Evolutionary conservation across 805 yeast species (phyloP).

Genomic region (Starmerella apicola): DNA sequence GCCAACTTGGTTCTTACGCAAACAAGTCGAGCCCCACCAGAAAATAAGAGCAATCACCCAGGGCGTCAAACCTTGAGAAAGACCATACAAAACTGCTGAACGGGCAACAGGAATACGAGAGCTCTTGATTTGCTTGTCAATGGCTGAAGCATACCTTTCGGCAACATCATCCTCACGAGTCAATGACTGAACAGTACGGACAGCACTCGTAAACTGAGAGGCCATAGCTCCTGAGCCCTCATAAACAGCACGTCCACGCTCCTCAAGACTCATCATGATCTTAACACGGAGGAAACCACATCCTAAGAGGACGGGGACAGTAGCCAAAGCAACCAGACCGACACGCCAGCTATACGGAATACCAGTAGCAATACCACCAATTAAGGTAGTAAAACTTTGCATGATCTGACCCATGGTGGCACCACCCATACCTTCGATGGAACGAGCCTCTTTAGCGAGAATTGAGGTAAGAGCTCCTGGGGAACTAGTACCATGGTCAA

Average conservation of each 20-base stretch:
- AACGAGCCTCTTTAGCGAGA: conserved; percentile 31
- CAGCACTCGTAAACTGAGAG: conserved; percentile 30
- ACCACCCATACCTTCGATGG: conserved; percentile 32
- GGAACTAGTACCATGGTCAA: conserved; percentile 28
- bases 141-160: conserved; percentile 23
- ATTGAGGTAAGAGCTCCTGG: conserved; percentile 31
- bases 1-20: conserved; percentile 25
- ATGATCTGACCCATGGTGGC: conserved; percentile 32
- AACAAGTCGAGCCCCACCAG: conserved; percentile 33
- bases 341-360: conserved; percentile 31
- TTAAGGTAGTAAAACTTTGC: conserved; percentile 28
- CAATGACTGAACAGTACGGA: conserved; percentile 32
- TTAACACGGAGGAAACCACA: conserved; percentile 31
- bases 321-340: conserved; percentile 31
- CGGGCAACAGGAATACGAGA: conserved; percentile 23
- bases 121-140: conserved; percentile 24
- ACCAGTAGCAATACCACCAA: conserved; percentile 31
- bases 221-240: conserved; percentile 32
- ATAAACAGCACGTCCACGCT: conserved; percentile 30
- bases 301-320: conserved; percentile 30
- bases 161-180: conserved; percentile 32
- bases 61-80: conserved; percentile 31
- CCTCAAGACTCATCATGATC: conserved; percentile 26
- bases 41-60: conserved; percentile 32
- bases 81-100: conserved; percentile 30